Conservation (phyloP, 2,329 filamentous ascomycete species). For the Claviceps paspali region DNA sequence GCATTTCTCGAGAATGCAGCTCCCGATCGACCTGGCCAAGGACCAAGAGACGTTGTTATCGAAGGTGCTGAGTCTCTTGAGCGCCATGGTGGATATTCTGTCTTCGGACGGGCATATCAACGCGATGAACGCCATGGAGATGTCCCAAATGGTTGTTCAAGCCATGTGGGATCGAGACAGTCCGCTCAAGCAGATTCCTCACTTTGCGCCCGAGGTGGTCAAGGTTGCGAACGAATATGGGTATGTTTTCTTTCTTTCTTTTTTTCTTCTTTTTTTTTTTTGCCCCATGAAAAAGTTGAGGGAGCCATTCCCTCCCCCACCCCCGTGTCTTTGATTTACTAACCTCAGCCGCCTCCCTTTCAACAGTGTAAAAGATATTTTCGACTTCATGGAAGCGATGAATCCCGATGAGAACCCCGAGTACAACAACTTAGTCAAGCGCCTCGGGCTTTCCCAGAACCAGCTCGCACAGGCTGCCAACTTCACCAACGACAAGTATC, state of each 20-base stretch:
- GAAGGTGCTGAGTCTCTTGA: slow-evolving; percentile 76
- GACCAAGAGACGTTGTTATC: slow-evolving; percentile 81
- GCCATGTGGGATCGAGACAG: slow-evolving; percentile 98
- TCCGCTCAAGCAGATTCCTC: slow-evolving; percentile 92
- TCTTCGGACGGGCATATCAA: slow-evolving; percentile 94
- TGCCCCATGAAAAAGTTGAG: too few relatives aligned
- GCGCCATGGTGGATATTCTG: slow-evolving; percentile 84
- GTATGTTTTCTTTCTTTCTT: slow-evolving; percentile 27
- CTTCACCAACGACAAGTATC: slow-evolving; percentile 94
- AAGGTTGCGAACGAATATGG: slow-evolving; percentile 67
- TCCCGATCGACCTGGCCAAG: slow-evolving; percentile 88
- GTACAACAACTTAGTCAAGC: slow-evolving; percentile 61
- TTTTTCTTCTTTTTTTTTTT: background rate
- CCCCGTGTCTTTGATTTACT: too few relatives aligned
- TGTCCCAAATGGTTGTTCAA: slow-evolving; percentile 98
- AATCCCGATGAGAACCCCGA: slow-evolving; percentile 83
- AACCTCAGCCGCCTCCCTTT: slow-evolving; percentile 14
- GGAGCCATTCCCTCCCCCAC: too few relatives aligned
- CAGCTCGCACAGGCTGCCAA: slow-evolving; percentile 80
- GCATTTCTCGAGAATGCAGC: slow-evolving; percentile 93
- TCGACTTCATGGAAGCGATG: slow-evolving; percentile 98
- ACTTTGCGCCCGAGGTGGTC: slow-evolving; percentile 73
- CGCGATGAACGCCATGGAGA: slow-evolving; percentile 96
- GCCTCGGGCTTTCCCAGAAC: slow-evolving; percentile 61
- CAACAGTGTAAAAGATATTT: slow-evolving; percentile 71